phyloP scores from a whole-genome alignment of 139 green algal genomes.

The Asterochloris sp. region DNA sequence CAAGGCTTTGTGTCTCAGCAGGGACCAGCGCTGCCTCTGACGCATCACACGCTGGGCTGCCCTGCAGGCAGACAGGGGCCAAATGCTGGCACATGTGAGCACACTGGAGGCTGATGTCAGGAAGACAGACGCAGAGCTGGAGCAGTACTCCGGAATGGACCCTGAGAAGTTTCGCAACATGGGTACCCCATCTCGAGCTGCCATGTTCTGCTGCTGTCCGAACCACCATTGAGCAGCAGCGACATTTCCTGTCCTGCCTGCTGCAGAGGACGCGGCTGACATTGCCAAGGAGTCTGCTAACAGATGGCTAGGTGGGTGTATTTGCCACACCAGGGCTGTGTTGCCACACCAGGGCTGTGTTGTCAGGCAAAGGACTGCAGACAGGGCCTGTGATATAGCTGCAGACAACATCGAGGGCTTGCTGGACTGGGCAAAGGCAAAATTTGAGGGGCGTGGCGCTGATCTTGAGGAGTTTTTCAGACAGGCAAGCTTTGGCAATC shows the following conservation, averaged over 20 bases:
- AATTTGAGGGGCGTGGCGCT: constrained; percentile 57
- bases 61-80: constrained; percentile 28
- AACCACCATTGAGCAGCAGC: neutral
- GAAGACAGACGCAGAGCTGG: constrained; percentile 37
- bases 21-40: neutral
- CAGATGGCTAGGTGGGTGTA: constrained; percentile 48
- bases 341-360: neutral
- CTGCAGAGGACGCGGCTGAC: constrained; percentile 27
- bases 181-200: constrained; percentile 15
- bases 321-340: neutral
- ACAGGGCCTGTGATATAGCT: neutral
- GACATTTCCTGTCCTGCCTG: neutral
- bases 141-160: constrained; percentile 58
- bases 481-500: constrained; percentile 16
- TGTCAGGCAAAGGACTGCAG: neutral
- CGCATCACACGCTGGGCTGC: neutral
- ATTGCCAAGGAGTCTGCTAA: constrained; percentile 56
- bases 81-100: constrained; percentile 32
- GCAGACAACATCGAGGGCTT: constrained; percentile 47
- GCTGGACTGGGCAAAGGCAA: constrained; percentile 59
- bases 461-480: constrained; percentile 58
- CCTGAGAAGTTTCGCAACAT: constrained; percentile 46
- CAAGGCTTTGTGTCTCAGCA: neutral
- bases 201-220: neutral
- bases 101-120: constrained; percentile 33